Evolutionary conservation across 805 yeast genomes (phyloP).

Genomic region (Teunomyces barrocoloradensis): DNA sequence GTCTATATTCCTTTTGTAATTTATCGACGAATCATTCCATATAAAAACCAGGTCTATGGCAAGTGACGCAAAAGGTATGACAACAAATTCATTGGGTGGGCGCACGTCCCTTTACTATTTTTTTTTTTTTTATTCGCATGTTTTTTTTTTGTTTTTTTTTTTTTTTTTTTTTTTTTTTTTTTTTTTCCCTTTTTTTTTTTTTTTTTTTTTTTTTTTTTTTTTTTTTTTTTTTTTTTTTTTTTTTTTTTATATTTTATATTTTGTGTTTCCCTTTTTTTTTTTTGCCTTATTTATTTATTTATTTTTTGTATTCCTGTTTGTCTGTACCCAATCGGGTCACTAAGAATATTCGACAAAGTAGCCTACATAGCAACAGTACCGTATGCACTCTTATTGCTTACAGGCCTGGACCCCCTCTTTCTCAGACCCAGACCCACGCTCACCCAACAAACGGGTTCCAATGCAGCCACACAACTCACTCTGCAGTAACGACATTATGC

Average conservation of each 20-base stretch:
- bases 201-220: not conserved
- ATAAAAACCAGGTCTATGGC: not conserved
- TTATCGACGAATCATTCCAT: slow-evolving; percentile 1
- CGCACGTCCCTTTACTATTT: not conserved
- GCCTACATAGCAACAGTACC: not conserved
- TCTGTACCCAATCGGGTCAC: not conserved
- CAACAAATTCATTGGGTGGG: slow-evolving; percentile 1
- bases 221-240: not conserved
- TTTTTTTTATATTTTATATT: not conserved
- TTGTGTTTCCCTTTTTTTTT: no score
- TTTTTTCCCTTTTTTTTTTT: no score
- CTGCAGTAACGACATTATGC: no score
- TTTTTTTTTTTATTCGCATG: not conserved
- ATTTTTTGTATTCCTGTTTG: not conserved
- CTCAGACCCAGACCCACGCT: not conserved
- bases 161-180: not conserved
- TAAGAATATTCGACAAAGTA: not conserved
- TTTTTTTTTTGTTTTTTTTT: not conserved
- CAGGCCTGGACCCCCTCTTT: not conserved
- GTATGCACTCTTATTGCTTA: not conserved
- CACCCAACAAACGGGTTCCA: not conserved
- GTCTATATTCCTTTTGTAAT: not conserved
- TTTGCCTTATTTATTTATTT: no score
- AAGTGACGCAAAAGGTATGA: slow-evolving; percentile 1
- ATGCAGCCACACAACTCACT: no score